Evolutionary conservation across 495 filamentous ascomycete genomes (phyloP).

Genomic region (Terfezia claveryi): DNA sequence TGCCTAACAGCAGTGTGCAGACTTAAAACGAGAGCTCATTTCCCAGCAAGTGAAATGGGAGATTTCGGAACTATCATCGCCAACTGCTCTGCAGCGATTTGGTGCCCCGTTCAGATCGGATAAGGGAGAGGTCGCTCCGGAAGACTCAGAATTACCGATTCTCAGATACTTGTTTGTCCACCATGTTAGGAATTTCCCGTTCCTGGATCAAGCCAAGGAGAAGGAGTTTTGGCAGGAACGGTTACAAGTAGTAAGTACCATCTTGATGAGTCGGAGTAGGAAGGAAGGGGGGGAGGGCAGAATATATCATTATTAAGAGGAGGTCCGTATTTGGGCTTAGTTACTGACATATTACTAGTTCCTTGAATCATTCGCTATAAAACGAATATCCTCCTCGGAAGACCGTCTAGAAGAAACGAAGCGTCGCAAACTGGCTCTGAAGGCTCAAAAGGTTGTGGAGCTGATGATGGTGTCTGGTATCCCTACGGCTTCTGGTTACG

Average conservation of each 20-base stretch:
- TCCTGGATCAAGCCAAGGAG: slow-evolving; percentile 83
- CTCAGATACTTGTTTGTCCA: slow-evolving; percentile 94
- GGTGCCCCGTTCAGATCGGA: slow-evolving; percentile 87
- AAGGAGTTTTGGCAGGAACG: slow-evolving; percentile 99
- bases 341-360: slow-evolving; percentile 36
- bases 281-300: not conserved
- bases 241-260: slow-evolving; percentile 59
- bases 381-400: slow-evolving; percentile 89
- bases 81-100: slow-evolving; percentile 83
- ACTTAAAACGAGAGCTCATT: slow-evolving; percentile 88
- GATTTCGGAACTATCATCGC: slow-evolving; percentile 75
- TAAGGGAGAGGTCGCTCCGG: slow-evolving; percentile 72
- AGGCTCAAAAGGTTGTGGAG: slow-evolving; percentile 86
- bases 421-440: slow-evolving; percentile 69
- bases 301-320: too few relatives aligned
- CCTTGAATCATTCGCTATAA: slow-evolving; percentile 91
- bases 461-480: slow-evolving; percentile 98
- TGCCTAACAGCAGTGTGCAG: slow-evolving; percentile 27
- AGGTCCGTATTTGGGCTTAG: too few relatives aligned
- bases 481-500: slow-evolving; percentile 86
- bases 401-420: slow-evolving; percentile 93
- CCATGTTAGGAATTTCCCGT: slow-evolving; percentile 93
- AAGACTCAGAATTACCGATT: slow-evolving; percentile 86
- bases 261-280: not conserved
- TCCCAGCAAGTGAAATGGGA: slow-evolving; percentile 72